phyloP scores from a whole-genome alignment of 805 yeast species.

The Kluyveromyces lactis region DNA sequence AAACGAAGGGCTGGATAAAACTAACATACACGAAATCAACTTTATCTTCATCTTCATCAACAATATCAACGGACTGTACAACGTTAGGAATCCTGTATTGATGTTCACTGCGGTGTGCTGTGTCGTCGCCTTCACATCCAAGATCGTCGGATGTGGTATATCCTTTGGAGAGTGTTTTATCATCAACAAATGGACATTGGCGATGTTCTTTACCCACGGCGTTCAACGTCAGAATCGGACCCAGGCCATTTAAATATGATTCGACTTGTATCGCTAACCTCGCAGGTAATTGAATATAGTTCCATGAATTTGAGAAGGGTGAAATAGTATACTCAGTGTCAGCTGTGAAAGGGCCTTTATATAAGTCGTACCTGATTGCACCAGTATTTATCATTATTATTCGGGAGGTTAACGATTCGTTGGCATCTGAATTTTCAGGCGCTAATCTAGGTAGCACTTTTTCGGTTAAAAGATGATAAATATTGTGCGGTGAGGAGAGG shows the following conservation, averaged over 20 bases:
- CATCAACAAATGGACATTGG: slow-evolving; percentile 19
- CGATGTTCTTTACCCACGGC: not conserved
- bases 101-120: slow-evolving; percentile 52
- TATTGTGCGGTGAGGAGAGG: slow-evolving; percentile 44
- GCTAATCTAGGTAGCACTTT: slow-evolving; percentile 41
- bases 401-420: slow-evolving; percentile 33
- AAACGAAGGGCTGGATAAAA: slow-evolving; percentile 51
- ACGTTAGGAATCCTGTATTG: slow-evolving; percentile 71
- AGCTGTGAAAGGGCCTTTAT: slow-evolving; percentile 72
- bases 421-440: slow-evolving; percentile 19
- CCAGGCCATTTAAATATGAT: slow-evolving; percentile 47
- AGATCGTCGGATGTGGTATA: slow-evolving; percentile 77
- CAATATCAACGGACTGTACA: slow-evolving; percentile 38
- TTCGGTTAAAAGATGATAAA: slow-evolving; percentile 51
- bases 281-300: slow-evolving; percentile 50
- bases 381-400: slow-evolving; percentile 76
- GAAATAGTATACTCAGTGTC: slow-evolving; percentile 78
- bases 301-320: slow-evolving; percentile 82
- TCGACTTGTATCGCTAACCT: slow-evolving; percentile 47
- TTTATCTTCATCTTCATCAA: slow-evolving; percentile 16
- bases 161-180: slow-evolving; percentile 45
- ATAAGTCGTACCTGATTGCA: slow-evolving; percentile 76
- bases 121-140: slow-evolving; percentile 84
- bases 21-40: slow-evolving; percentile 75
- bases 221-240: slow-evolving; percentile 8